A percentile compares a stretch with the other conserved stretches of the same genome.
Conservation (phyloP, 1,284 basidiomycete species). For the Chalciporus sp. region DNA sequence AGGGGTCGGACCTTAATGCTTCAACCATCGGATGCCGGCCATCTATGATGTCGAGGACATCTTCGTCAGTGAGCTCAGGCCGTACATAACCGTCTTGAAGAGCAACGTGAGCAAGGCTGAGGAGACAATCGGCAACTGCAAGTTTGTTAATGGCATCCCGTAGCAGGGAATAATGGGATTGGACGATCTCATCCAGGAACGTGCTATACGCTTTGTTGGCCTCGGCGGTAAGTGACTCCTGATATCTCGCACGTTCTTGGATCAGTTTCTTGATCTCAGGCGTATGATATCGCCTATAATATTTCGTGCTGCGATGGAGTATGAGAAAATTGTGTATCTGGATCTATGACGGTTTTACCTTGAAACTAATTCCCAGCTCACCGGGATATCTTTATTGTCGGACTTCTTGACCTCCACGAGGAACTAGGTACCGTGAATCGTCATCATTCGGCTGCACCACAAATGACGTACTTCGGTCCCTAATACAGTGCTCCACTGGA, state of each 20-base stretch:
- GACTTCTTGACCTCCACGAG: constrained; percentile 77
- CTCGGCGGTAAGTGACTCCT: constrained; percentile 74
- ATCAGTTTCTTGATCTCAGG: constrained; percentile 70
- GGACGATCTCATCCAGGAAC: constrained; percentile 73
- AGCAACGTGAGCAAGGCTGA: constrained; percentile 71
- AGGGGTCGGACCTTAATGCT: constrained; percentile 71
- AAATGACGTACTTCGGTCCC: constrained; percentile 65
- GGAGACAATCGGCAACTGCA: constrained; percentile 78
- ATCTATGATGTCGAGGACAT: constrained; percentile 65
- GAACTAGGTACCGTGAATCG: constrained; percentile 47
- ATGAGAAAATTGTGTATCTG: constrained; percentile 10
- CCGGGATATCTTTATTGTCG: constrained; percentile 76
- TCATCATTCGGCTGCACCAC: neutral
- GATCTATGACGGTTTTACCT: constrained; percentile 45
- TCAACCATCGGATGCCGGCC: constrained; percentile 87
- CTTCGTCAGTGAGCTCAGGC: constrained; percentile 62
- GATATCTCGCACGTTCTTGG: constrained; percentile 75
- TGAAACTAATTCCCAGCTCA: constrained; percentile 79
- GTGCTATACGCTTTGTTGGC: constrained; percentile 65
- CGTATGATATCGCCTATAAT: constrained; percentile 78
- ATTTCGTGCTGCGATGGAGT: constrained; percentile 65
- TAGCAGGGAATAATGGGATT: constrained; percentile 68
- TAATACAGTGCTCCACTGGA: constrained; percentile 73
- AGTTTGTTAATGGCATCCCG: constrained; percentile 78
- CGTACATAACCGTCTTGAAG: constrained; percentile 76